phyloP scores from a whole-genome alignment of 1,284 basidiomycete genomes.

The Puccinia triticina region DNA sequence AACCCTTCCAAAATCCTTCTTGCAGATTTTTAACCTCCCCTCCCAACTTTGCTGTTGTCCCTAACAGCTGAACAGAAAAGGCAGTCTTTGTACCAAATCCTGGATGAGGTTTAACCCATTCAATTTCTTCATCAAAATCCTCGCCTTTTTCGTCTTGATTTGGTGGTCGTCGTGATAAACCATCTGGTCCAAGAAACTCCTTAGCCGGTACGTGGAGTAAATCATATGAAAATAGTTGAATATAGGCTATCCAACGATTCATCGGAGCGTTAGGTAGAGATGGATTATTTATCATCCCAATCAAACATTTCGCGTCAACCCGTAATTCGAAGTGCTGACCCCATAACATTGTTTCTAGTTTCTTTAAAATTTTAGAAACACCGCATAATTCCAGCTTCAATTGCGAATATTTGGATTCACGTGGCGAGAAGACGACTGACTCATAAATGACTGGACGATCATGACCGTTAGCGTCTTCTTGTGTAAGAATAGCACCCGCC shows the following conservation, averaged over 20 bases:
- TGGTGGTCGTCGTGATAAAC: not conserved
- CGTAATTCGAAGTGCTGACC: no score
- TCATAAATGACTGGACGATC: not conserved
- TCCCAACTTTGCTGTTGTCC: no score
- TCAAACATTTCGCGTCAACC: no score
- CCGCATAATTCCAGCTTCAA: no score
- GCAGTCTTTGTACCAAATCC: not conserved
- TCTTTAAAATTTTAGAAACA: no score
- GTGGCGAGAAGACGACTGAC: no score
- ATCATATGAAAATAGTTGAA: constrained; percentile 20
- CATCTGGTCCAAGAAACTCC: not conserved
- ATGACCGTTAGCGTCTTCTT: no score
- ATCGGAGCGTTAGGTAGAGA: constrained; percentile 9
- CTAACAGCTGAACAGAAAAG: not conserved
- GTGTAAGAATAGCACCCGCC: no score
- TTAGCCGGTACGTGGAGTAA: constrained; percentile 13
- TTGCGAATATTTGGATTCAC: no score
- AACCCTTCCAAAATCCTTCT: not conserved
- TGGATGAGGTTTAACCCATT: constrained; percentile 5
- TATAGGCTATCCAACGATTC: constrained; percentile 13
- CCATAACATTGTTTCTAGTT: no score
- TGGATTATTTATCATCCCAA: not conserved
- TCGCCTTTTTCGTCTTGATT: not conserved
- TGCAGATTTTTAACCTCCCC: no score
- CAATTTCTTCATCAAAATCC: no score